Conservation (phyloP, 495 filamentous ascomycete genomes). For the Sordaria brevicollis region DNA sequence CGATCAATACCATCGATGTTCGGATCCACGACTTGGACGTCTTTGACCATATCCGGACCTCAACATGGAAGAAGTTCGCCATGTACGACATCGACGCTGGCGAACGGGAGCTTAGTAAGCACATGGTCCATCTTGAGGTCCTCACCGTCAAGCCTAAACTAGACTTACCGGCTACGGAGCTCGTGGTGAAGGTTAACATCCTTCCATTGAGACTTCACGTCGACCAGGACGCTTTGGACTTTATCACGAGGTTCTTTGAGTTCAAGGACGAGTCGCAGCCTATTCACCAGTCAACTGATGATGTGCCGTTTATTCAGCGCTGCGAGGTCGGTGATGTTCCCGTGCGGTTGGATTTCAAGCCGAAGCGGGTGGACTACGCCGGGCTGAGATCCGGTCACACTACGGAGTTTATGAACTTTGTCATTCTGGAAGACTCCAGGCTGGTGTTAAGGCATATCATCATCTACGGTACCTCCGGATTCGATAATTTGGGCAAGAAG, state of each 20-base stretch:
- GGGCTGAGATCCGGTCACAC: slow-evolving; percentile 96
- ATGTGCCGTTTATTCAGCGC: slow-evolving; percentile 82
- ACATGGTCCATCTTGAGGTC: slow-evolving; percentile 84
- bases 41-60: slow-evolving; percentile 88
- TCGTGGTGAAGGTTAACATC: slow-evolving; percentile 76
- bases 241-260: slow-evolving; percentile 93
- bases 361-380: slow-evolving; percentile 89
- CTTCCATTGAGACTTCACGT: slow-evolving; percentile 88
- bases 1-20: slow-evolving; percentile 76
- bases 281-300: slow-evolving; percentile 43
- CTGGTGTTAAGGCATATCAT: slow-evolving; percentile 83
- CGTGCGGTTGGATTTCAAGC: slow-evolving; percentile 91
- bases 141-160: slow-evolving; percentile 77
- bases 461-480: slow-evolving; percentile 82
- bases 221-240: slow-evolving; percentile 96
- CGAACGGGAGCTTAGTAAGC: slow-evolving; percentile 69
- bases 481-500: slow-evolving; percentile 75
- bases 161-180: slow-evolving; percentile 77
- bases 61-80: slow-evolving; percentile 96
- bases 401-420: slow-evolving; percentile 98
- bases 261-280: slow-evolving; percentile 74
- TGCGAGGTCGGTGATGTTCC: slow-evolving; percentile 76
- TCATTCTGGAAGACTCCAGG: slow-evolving; percentile 80
- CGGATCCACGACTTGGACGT: slow-evolving; percentile 76
- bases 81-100: slow-evolving; percentile 85